Base-by-base conservation (phyloP, 78 protist species). In the Dictyostelium capitatum region DNA sequence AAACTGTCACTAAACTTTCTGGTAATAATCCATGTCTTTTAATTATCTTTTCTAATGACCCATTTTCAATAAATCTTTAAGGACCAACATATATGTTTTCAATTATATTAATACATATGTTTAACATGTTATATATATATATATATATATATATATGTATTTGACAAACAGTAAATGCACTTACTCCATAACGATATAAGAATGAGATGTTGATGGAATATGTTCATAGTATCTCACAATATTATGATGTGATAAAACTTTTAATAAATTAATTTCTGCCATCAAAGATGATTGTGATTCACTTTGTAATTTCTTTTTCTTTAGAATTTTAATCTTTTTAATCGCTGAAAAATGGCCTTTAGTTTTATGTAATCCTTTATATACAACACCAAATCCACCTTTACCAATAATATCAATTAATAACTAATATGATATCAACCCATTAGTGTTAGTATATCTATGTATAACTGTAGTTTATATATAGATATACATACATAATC, bases 181-280 rank as follows among this genome's bases (percentile, higher is more conserved):
- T 32, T 83, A 98, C 98, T 99, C 99, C 62, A 98, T 95, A 10
- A 98, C 70, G 78, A 99, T 99, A 85, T 92, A 90, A 37, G 98
- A 82, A 62, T 62, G 65, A 30, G 69, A 95, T 89, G 80, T 41
- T 32, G 79, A 79, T 30, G 50, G 73, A 3, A 75, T 69, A 47
- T 57, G 80, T 70, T 90, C 98, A 51, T 69, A 78, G 74, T 97
- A 98, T 78, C 96, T 62, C 20, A 97, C 97, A 8, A 98, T 97
- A 43, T 96, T 95, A 14, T 92, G 95, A 81, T 98, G 98, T 28
- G 90, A 15, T 19, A 98, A 90, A 1, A 57, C 79, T 32, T 80
- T 81, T 50, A 98, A 57, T 51, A 98, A 75, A 62, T 96, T 95
- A 30, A 98, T 96, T 50, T 98, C 99, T 41, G 72, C 92, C 92